Conservation (phyloP, 2,329 filamentous ascomycete species). For the Tolypocladium cylindrosporum region DNA sequence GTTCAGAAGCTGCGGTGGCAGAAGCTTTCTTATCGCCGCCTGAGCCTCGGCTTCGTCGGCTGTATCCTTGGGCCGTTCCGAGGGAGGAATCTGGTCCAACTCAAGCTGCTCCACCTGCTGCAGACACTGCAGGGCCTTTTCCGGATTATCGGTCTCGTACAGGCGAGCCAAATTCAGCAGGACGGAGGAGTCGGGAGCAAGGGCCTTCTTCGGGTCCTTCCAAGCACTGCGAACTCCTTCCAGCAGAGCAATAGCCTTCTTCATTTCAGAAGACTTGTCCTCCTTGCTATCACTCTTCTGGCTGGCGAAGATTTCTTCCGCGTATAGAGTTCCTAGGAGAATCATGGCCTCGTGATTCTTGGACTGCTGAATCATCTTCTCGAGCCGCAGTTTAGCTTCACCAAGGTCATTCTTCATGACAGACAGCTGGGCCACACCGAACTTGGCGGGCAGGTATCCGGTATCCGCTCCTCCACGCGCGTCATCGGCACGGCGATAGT, state of each 20-base stretch:
- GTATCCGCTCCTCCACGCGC: slow-evolving; percentile 84
- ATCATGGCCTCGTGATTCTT: slow-evolving; percentile 85
- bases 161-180: slow-evolving; percentile 84
- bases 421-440: slow-evolving; percentile 83
- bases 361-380: slow-evolving; percentile 85
- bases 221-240: slow-evolving; percentile 79
- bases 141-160: slow-evolving; percentile 76
- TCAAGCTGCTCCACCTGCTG: slow-evolving; percentile 89
- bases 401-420: slow-evolving; percentile 77
- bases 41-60: slow-evolving; percentile 50
- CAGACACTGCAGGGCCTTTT: slow-evolving; percentile 86
- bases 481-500: slow-evolving; percentile 83
- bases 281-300: slow-evolving; percentile 67
- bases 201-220: slow-evolving; percentile 85
- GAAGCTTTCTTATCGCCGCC: slow-evolving; percentile 57
- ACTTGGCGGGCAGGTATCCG: slow-evolving; percentile 88
- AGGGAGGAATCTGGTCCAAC: slow-evolving; percentile 63
- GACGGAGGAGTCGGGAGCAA: slow-evolving; percentile 74
- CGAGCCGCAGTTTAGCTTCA: slow-evolving; percentile 84
- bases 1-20: slow-evolving; percentile 87
- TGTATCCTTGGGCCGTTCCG: slow-evolving; percentile 50
- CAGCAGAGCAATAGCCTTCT: slow-evolving; percentile 76
- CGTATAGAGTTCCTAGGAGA: slow-evolving; percentile 81
- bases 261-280: slow-evolving; percentile 75
- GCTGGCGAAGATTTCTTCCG: slow-evolving; percentile 82